Evolutionary conservation across 148 eudicot genomes (phyloP).

Genomic region (Rhododendron vialii): DNA sequence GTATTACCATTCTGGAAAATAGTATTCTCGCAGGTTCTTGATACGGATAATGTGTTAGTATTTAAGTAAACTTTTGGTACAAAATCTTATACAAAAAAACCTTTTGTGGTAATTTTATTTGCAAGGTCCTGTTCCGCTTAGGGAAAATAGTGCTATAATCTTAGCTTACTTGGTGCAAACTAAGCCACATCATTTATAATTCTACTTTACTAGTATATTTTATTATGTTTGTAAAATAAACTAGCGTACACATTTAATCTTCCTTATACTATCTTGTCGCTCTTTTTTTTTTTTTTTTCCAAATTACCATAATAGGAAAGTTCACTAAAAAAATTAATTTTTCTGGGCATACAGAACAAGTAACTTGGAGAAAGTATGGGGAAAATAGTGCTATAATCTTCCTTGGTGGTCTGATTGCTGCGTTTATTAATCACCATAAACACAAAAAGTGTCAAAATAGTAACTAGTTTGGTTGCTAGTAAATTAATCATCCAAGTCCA

Average conservation of each 20-base stretch:
- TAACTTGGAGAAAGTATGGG: neutral
- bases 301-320: neutral
- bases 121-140: too few relatives aligned
- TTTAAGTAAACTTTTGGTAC: too few relatives aligned
- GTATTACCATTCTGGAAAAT: neutral
- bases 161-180: too few relatives aligned
- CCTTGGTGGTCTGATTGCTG: neutral
- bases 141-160: too few relatives aligned
- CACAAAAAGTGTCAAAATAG: neutral
- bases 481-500: neutral
- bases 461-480: neutral
- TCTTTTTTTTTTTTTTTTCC: neutral
- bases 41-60: too few relatives aligned
- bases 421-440: neutral
- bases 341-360: neutral
- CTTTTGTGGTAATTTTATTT: too few relatives aligned
- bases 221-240: too few relatives aligned
- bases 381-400: neutral
- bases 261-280: neutral
- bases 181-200: neutral
- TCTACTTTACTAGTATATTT: too few relatives aligned
- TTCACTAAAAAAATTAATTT: neutral
- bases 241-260: too few relatives aligned
- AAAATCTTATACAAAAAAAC: too few relatives aligned
- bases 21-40: neutral